Evolutionary conservation across 1,139 yeast species (phyloP).

Genomic region (Wickerhamomyces sp.): DNA sequence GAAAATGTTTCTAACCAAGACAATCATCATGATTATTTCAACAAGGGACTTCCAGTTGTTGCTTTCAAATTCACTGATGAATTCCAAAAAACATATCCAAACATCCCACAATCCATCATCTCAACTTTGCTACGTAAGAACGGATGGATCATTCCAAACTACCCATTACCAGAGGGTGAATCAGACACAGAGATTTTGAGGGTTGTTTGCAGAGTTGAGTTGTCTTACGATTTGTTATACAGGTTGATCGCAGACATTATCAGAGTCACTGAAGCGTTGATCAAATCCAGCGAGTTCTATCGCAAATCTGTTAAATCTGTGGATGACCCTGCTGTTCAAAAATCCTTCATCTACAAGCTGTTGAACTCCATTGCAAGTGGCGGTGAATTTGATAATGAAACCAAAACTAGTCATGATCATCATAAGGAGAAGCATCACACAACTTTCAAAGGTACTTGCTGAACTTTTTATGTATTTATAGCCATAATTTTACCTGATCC

Average conservation of each 20-base stretch:
- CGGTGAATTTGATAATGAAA: constrained; percentile 23
- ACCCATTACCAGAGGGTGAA: constrained; percentile 66
- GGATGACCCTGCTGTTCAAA: constrained; percentile 11
- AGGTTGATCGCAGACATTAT: constrained; percentile 65
- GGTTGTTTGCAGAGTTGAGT: constrained; percentile 74
- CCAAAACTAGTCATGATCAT: constrained; percentile 21
- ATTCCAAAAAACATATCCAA: constrained; percentile 59
- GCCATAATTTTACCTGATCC: too few species aligned
- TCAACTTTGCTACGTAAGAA: constrained; percentile 70
- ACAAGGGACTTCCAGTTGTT: constrained; percentile 86
- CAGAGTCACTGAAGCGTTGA: constrained; percentile 49
- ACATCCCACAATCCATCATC: constrained; percentile 77
- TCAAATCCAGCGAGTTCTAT: constrained; percentile 35
- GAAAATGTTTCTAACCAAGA: constrained; percentile 26
- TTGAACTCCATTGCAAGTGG: constrained; percentile 34
- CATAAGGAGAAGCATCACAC: constrained; percentile 32
- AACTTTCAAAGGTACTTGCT: constrained; percentile 54
- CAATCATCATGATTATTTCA: constrained; percentile 39
- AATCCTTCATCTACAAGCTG: constrained; percentile 32
- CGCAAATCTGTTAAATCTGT: constrained; percentile 22
- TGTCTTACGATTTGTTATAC: constrained; percentile 69
- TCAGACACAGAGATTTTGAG: constrained; percentile 61
- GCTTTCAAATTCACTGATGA: constrained; percentile 69
- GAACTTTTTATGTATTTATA: constrained; percentile 1
- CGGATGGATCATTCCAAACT: constrained; percentile 89